These are phyloP conservation scores for Didymosphaeria variabile DNA, from an alignment of 2,329 filamentous ascomycete genomes.

Conservation along the genomic window DNA sequence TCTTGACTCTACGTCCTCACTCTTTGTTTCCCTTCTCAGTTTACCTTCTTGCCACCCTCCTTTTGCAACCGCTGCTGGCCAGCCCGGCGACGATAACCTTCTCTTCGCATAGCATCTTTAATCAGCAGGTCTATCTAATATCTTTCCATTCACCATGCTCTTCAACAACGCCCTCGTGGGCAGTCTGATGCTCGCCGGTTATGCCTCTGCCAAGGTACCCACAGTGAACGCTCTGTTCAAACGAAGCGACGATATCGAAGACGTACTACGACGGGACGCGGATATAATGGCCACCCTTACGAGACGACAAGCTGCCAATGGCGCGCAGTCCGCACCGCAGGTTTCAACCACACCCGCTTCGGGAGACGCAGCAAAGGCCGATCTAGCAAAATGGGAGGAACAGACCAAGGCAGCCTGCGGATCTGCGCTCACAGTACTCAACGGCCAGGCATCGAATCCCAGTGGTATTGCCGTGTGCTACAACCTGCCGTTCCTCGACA, in stretches of 20 bases:
- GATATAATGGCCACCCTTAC: constrained; percentile 47
- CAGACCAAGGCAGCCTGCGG: constrained; percentile 65
- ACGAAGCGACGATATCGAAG: constrained; percentile 43
- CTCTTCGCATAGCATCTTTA: constrained; percentile 38
- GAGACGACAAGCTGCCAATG: constrained; percentile 46
- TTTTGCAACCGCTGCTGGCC: constrained; percentile 49
- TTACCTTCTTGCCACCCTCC: constrained; percentile 39
- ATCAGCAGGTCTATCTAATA: constrained; percentile 45
- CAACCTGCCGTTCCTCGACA: constrained; percentile 77
- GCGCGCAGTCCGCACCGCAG: constrained; percentile 37
- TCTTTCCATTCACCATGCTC: constrained; percentile 38
- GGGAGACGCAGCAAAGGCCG: constrained; percentile 43
- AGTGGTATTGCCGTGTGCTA: constrained; percentile 84
- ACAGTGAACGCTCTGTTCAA: constrained; percentile 38
- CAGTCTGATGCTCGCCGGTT: constrained; percentile 43
- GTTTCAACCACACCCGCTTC: constrained; percentile 44
- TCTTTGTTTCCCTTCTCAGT: constrained; percentile 36
- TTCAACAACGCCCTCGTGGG: constrained; percentile 41
- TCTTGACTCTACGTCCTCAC: constrained; percentile 35
- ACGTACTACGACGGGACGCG: constrained; percentile 44
- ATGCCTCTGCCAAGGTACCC: constrained; percentile 39
- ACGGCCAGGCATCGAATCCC: constrained; percentile 70
- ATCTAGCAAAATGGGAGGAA: constrained; percentile 47
- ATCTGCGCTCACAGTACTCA: constrained; percentile 63
- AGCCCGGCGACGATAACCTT: constrained; percentile 35